Base-by-base conservation (phyloP, 306 rosid species). In the Myrica gale region DNA sequence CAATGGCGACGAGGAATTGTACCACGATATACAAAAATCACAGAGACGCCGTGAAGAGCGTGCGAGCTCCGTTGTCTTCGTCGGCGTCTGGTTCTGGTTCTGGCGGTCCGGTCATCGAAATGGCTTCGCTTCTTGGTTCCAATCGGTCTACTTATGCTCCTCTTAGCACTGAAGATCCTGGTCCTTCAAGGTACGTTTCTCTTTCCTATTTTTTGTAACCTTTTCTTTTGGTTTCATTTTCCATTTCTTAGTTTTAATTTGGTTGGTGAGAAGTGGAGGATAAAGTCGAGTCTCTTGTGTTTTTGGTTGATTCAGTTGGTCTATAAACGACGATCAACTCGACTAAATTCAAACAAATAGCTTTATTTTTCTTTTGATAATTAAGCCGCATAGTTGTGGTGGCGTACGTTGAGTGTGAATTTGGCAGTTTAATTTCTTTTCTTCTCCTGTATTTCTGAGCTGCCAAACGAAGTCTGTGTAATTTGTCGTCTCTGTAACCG, bases 1-100 rank as follows among this genome's bases (percentile, higher is more conserved):
- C 77, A 65, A 91, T 91, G 97, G 94, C 94, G 83, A 76, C 90
- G 83, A 83, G 94, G 81, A 91, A 91, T 63, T 92, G 94, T 72
- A 91, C 92, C 1, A 4, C 70, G 39, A 57, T 75, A 71, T 91
- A 62, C 74, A 78, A 80, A 56, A 87, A 71, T 85, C 82, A 86
- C 77, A 89, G 97, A 74, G 97, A 91, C 70, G 89, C 92, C n/a
- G 82, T 87, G 69, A 91, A 89, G 88, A 89, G 92, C 72, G 87
- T 88, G 26, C 92, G 97, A 11, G 86, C 90, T 61, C 94, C 97
- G 43, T 79, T 88, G 39, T 89, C 88, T 48, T 91, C 97, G 10
- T 84, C 92, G 7, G 86, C 87, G 41, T 83, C 86, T 51, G 83
- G 85, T 76, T 83, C 86, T 51, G 83, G 85, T 76, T 87, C 89